A percentile compares a stretch with the other conserved stretches of the same genome.
These are phyloP conservation scores for Claviceps cyperi DNA, from an alignment of 2,329 filamentous ascomycete genomes.

Conservation along the genomic window DNA sequence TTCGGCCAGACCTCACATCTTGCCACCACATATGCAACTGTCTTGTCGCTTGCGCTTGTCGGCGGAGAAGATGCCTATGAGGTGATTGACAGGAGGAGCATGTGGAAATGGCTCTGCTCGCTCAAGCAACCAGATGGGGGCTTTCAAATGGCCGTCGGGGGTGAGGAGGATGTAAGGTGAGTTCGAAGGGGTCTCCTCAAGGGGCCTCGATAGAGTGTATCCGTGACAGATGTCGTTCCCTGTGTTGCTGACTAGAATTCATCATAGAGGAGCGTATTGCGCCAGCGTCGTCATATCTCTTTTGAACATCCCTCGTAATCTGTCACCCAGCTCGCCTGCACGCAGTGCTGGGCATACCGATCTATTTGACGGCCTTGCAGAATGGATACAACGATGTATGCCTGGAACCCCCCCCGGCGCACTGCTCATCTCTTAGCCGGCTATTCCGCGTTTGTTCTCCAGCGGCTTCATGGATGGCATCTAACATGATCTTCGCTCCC, in stretches of 20 bases:
- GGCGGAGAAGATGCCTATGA: constrained; percentile 61
- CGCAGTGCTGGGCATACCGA: constrained; percentile 43
- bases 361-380: constrained; percentile 58
- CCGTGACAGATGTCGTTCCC: constrained; percentile 7
- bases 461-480: constrained; percentile 6
- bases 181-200: neutral
- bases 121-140: constrained; percentile 80
- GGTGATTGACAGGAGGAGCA: constrained; percentile 62
- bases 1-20: constrained; percentile 81
- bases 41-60: constrained; percentile 66
- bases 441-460: constrained; percentile 6
- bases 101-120: constrained; percentile 83
- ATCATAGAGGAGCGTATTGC: constrained; percentile 71
- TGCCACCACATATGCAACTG: constrained; percentile 73
- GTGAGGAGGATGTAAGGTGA: constrained; percentile 82
- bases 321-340: constrained; percentile 59
- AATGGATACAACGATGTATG: constrained; percentile 71
- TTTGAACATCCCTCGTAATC: constrained; percentile 65
- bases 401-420: constrained; percentile 10
- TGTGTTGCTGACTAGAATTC: constrained; percentile 4
- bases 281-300: constrained; percentile 73
- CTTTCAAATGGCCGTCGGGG: constrained; percentile 75
- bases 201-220: neutral
- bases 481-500: constrained; percentile 4
- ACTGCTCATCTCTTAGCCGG: constrained; percentile 3